phyloP scores from a whole-genome alignment of 495 filamentous ascomycete species.

The Friedmanniomyces simplex region DNA sequence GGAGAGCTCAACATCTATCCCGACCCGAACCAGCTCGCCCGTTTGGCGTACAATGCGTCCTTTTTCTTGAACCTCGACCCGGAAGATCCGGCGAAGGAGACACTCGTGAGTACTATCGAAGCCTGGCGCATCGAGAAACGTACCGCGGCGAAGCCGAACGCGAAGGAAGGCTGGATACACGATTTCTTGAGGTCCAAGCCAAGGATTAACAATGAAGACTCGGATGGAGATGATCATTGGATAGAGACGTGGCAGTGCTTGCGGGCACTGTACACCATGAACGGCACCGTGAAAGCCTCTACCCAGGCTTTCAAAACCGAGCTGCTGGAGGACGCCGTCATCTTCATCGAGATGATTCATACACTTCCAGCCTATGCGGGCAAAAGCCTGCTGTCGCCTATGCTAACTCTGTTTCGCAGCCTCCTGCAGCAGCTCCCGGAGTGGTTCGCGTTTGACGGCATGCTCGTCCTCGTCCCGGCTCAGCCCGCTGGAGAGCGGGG shows the following conservation, averaged over 20 bases:
- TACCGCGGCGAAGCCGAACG: neutral
- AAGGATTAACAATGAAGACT: neutral
- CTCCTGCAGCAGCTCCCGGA: conserved; percentile 1
- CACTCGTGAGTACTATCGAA: neutral
- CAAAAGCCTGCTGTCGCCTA: neutral
- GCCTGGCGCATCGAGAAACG: conserved; percentile 9
- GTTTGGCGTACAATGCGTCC: neutral
- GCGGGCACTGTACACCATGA: neutral
- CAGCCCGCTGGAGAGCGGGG: neutral
- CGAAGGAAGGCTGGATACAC: neutral
- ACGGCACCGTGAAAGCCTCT: neutral
- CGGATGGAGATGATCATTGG: neutral
- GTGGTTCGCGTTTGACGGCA: conserved; percentile 5
- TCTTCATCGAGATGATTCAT: conserved; percentile 8
- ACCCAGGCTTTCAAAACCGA: neutral
- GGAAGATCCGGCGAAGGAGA: neutral
- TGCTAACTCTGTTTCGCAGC: neutral
- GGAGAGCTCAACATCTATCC: neutral
- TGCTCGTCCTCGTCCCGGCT: conserved; percentile 1
- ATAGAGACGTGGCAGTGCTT: neutral
- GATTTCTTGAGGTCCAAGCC: neutral
- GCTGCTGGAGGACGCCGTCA: neutral
- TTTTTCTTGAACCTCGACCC: neutral
- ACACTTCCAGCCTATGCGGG: neutral
- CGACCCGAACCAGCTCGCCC: neutral